Base-by-base conservation (phyloP, 2,329 filamentous ascomycete genomes). In the Monosporascus cannonballus region DNA sequence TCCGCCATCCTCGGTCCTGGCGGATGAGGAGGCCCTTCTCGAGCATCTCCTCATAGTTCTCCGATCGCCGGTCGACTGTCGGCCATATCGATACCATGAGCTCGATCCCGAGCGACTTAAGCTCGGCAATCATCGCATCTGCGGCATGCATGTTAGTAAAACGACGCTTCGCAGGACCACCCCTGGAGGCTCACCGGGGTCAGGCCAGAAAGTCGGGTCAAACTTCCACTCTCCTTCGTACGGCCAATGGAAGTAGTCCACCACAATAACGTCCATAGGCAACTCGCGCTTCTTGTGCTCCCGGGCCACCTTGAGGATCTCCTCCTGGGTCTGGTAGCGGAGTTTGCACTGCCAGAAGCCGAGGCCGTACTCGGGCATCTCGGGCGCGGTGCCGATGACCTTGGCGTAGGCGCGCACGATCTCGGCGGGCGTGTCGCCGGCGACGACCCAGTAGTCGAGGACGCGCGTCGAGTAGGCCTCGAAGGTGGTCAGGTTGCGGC, bases 51-150 rank as follows among this genome's bases (percentile, higher is more conserved):
- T 73, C 59, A 60, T 78, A 86, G 62, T 85, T 85, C 42, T 83
- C 78, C 0, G 78, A 82, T 2, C 65, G 61, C 14, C 72, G 74
- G 50, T 86, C 81, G 1, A 87, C 83, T 0, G 83, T 86, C 0
- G 84, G 84, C 84, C 85, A 87, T 58, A 87, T 78, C 0, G 82
- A 86, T 0, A 87, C 81, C 83, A 87, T 87, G 3, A 86, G 73
- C 60, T 87, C 83, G 46, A 87, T 77, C 0, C 75, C 73, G 54
- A 87, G 65, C 0, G 75, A 71, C 42, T 79, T 73, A 1, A 87
- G 73, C 63, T 87, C 84, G 39, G 72, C 69, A 22, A 86, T 72
- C 84, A 87, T 87, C 3, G 79, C 79, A 46, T 81, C 81, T 71
- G 54, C 50, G 37, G 22, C 41, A 17, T 11, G 15, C 14, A 22